Base-by-base conservation (phyloP, 2,329 filamentous ascomycete genomes). In the Aureobasidium pullulans region DNA sequence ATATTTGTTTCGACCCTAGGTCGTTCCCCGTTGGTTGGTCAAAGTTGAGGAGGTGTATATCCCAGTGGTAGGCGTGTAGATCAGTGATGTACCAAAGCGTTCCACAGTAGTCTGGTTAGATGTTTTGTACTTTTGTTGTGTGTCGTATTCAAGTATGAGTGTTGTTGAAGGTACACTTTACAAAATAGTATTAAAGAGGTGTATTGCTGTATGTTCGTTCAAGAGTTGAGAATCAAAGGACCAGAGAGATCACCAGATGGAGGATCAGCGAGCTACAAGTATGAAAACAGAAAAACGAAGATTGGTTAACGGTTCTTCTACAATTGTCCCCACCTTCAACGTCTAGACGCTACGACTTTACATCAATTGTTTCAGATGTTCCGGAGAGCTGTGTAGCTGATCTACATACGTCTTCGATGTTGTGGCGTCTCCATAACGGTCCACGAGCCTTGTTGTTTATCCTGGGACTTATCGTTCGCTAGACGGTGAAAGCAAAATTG, bases 301-400 rank as follows among this genome's bases (percentile, higher is more conserved):
- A 46, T 37, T 23, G 23, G 32, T 10, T 16, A 57, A 57, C 53
- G 42, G 53, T 42, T 8, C 39, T 56, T 56, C 52, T 29, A n/a
- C 39, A 15, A 36, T 43, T 23, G 37, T 56, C 52, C 28, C 52
- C 52, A 56, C 40, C 40, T 56, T 23, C 11, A 34, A 10, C 31
- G 32, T 39, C 42, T 34, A 31, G 53, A 32, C 32, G 34, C 42
- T 47, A 47, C 42, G 10, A 29, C 16, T 15, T 57, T 57, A 39
- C 53, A 47, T 57, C 53, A 47, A 47, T 47, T 47, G 53, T 57
- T 39, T 57, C 53, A 57, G 42, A 47, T 47, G 32, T 31, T 29
- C 42, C 53, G 42, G 15, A 47, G 15, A 15, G 23, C 44, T 32
- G 44, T 32, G 15, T 31, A 37, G 42, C 31, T 56, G 52, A 15